Evolutionary conservation across 179 eudicot genomes (phyloP), one percentile per base, ranked within the genome.

Genomic region (Sideroxylon spinosum): DNA sequence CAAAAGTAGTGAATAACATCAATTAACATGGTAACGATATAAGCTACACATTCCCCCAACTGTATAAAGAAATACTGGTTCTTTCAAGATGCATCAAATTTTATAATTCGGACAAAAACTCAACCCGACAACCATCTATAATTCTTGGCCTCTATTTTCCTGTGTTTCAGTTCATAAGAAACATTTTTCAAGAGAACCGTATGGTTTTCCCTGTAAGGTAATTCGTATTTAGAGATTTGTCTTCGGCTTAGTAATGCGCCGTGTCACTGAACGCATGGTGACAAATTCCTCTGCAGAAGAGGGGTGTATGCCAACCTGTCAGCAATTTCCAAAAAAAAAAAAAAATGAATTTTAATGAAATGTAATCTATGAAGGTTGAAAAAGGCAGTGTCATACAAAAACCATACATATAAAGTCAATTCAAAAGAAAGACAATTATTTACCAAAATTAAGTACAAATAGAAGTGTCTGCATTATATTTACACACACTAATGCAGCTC

Each of bases 211-310:
- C 49, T 59, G 10, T 50, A 48, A 1, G 57, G 22, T 32, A 67
- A 9, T 78, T 75, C 48, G n/a, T 49, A 65, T 80, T 89, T 82
- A 90, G 59, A 91, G 93, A 78, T 86, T 93, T 75, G 93, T 89
- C 85, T 87, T 88, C 20, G 87, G 89, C 84, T 94, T 94, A 55
- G 90, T 55, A 64, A 94, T 78, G 49, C 86, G 88, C 85, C 97
- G 87, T 49, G 96, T 81, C 59, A 78, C 88, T 74, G 92, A 84
- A 75, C 98, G 89, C 98, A 94, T 91, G 9, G 98, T 94, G 75
- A 94, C 98, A 52, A 94, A 94, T 71, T 94, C 98, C 80, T 94
- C 98, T 0, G 98, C 98, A 49, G 98, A 87, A 72, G 98, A 92
- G 55, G 98, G 98, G 81, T 94, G 98, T 64, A 94, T 92, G 19